Percentiles rank a stretch among this genome's conserved stretches.
phyloP scores from a whole-genome alignment of 2,329 filamentous ascomycete species.

The Stachybotrys echinatus region DNA sequence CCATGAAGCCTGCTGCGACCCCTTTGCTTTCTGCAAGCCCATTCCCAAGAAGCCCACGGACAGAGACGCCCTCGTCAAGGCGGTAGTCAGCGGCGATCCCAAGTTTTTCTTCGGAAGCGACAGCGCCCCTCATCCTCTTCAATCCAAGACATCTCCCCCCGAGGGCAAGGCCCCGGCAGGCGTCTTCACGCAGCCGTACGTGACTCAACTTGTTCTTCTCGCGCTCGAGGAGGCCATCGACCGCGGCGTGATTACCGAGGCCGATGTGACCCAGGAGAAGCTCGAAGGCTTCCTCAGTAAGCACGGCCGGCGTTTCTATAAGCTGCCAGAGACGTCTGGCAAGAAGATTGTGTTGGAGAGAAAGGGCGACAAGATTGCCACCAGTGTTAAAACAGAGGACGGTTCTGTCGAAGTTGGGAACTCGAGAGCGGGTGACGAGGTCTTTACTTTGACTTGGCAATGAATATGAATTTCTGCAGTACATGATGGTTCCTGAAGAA shows the following conservation, averaged over 20 bases:
- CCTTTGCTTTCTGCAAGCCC: constrained; percentile 65
- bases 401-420: constrained; percentile 37
- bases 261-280: constrained; percentile 48
- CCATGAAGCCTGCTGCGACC: constrained; percentile 61
- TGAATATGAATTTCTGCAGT: not conserved
- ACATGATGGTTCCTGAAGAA: not conserved
- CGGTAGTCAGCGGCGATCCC: constrained; percentile 50
- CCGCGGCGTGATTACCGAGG: constrained; percentile 43
- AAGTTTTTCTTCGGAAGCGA: constrained; percentile 71
- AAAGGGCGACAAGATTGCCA: constrained; percentile 32
- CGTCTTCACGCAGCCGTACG: constrained; percentile 74
- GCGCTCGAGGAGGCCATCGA: constrained; percentile 57
- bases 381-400: constrained; percentile 31
- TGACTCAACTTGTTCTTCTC: constrained; percentile 57
- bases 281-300: constrained; percentile 50
- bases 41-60: constrained; percentile 70
- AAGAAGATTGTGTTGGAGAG: constrained; percentile 32
- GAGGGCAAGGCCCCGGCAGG: constrained; percentile 60
- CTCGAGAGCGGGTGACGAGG: constrained; percentile 32
- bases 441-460: constrained; percentile 36
- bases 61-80: constrained; percentile 65
- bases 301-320: constrained; percentile 51
- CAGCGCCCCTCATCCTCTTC: constrained; percentile 57
- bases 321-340: constrained; percentile 21
- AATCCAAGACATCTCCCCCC: constrained; percentile 45